These are phyloP conservation scores for Curvularia hawaiiensis DNA, from an alignment of 2,329 filamentous ascomycete genomes.

Conservation along the genomic window DNA sequence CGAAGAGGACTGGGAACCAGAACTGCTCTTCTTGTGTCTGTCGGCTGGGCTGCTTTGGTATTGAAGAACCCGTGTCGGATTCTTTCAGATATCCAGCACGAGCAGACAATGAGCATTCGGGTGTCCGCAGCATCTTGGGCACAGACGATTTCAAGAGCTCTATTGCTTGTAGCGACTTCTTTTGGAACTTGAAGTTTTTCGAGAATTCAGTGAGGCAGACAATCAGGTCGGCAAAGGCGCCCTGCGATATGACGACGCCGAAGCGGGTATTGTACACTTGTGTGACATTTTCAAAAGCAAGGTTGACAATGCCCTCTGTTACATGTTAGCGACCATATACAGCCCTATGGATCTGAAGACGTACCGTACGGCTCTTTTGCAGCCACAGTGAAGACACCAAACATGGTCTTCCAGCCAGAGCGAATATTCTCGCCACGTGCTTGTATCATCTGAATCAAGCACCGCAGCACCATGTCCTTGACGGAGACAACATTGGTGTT, in stretches of 20 bases:
- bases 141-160: slow-evolving; percentile 94
- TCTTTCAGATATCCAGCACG: slow-evolving; percentile 59
- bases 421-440: slow-evolving; percentile 95
- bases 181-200: slow-evolving; percentile 98
- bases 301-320: slow-evolving; percentile 87
- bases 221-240: slow-evolving; percentile 93
- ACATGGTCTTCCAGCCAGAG: slow-evolving; percentile 99
- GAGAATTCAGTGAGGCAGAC: slow-evolving; percentile 98
- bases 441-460: slow-evolving; percentile 99
- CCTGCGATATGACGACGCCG: slow-evolving; percentile 93
- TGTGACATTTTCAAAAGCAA: slow-evolving; percentile 95
- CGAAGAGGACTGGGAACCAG: slow-evolving; percentile 98
- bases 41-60: slow-evolving; percentile 68
- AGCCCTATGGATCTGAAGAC: slow-evolving; percentile 25
- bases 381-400: slow-evolving; percentile 96
- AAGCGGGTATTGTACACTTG: slow-evolving; percentile 96
- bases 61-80: slow-evolving; percentile 54
- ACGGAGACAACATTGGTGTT: slow-evolving; percentile 91
- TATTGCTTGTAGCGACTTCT: slow-evolving; percentile 95
- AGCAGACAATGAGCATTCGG: slow-evolving; percentile 88
- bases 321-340: slow-evolving; percentile 20
- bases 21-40: slow-evolving; percentile 96
- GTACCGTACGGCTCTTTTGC: slow-evolving; percentile 82
- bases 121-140: slow-evolving; percentile 91
- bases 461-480: slow-evolving; percentile 96